Base-by-base conservation (phyloP, 78 protist genomes). In the Anaeramoeba flamelloides region DNA sequence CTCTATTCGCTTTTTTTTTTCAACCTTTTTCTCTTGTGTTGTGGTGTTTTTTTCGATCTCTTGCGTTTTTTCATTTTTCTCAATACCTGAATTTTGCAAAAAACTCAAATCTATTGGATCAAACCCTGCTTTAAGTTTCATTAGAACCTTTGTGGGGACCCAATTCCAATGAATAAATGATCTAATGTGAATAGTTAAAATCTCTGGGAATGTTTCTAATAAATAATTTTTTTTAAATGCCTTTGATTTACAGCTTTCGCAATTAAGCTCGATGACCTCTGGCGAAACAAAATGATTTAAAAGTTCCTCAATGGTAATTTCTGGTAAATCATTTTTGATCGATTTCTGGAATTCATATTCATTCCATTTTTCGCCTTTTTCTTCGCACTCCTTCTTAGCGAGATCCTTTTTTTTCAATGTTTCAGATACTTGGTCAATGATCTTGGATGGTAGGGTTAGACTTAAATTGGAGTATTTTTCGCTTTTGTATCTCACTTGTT, bases 401-500 rank as follows among this genome's bases (percentile, higher is more conserved):
- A n/a, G 30, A 76, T 31, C 3, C 78, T 0, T 85, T 85, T 37
- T 37, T 79, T 2, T 64, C 84, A 22, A 64, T 79, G 80, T 82
- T 89, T 82, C 77, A 22, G 88, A 81, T 31, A 39, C 82, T 0
- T 89, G 88, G 41, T 87, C 31, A 32, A 82, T 80, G 36, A 79
- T 17, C 17, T 0, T 17, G 36, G 75, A 79, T 26, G 31, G 3
- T n/a, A 85, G 22, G 0, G 82, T 41, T 37, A 83, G 34, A 32
- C 74, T n/a, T n/a, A 77, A 65, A 33, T 0, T 0, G n/a, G 0
- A 12, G 1, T 41, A 74, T 33, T 1, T 30, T 31, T 26, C 34
- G 4, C 26, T 36, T 32, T 31, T 12, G 64, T 82, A 82, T 53
- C 39, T 26, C 37, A 75, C 85, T 1, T 33, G 33, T n/a, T 34